Evolutionary conservation across 305 asterid genomes (phyloP).

Genomic region (Fraxinus latifolia): DNA sequence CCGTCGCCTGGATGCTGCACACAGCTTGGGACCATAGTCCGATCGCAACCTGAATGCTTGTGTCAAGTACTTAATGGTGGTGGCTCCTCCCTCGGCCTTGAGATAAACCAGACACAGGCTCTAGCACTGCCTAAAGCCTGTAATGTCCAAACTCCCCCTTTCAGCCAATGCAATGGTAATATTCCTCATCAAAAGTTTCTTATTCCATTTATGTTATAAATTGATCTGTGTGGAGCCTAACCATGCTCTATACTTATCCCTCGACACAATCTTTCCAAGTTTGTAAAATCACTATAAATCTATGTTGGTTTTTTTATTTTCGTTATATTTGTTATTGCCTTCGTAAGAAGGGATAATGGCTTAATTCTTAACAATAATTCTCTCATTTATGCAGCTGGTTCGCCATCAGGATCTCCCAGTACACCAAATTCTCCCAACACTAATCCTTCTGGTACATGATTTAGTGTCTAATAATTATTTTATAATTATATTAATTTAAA

Average conservation of each 20-base stretch:
- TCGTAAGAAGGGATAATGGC: neutral
- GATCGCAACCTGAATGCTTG: slow-evolving; percentile 51
- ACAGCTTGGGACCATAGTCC: slow-evolving; percentile 46
- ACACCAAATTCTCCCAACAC: slow-evolving; percentile 46
- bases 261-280: too few relatives aligned
- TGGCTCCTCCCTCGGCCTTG: slow-evolving; percentile 47
- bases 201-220: neutral
- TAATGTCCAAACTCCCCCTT: slow-evolving; percentile 44
- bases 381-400: slow-evolving; percentile 39
- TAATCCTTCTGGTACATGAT: slow-evolving; percentile 34
- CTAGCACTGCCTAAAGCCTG: slow-evolving; percentile 52
- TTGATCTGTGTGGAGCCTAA: neutral
- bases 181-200: neutral
- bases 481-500: neutral
- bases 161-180: slow-evolving; percentile 49
- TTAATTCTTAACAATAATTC: neutral
- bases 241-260: neutral
- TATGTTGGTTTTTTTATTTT: too few relatives aligned
- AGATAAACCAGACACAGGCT: slow-evolving; percentile 61
- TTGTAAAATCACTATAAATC: too few relatives aligned
- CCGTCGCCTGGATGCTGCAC: slow-evolving; percentile 55
- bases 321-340: neutral
- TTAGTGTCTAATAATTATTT: neutral
- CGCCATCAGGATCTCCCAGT: slow-evolving; percentile 59
- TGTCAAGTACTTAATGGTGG: slow-evolving; percentile 55